Percentiles rank a stretch among this genome's conserved stretches.
These are phyloP conservation scores for Quercus lobata DNA, from an alignment of 331 rosid genomes.

Conservation along the genomic window DNA sequence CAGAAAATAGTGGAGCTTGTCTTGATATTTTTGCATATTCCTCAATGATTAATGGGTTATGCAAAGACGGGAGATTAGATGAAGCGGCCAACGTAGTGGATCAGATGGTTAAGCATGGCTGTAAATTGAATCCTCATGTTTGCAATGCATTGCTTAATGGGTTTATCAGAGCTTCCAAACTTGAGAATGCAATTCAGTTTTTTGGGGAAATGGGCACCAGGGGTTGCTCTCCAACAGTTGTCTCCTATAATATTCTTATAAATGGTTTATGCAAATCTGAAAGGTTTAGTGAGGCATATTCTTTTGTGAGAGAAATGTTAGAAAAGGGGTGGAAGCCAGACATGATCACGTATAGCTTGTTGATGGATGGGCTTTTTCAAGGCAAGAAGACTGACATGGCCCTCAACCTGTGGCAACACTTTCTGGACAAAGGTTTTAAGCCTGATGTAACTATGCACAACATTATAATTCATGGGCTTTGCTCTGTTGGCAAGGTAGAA, in stretches of 20 bases:
- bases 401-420: constrained; percentile 61
- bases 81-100: constrained; percentile 50
- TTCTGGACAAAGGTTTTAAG: constrained; percentile 47
- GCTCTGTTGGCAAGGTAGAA: constrained; percentile 62
- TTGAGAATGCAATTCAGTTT: constrained; percentile 48
- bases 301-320: constrained; percentile 67
- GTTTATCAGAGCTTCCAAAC: constrained; percentile 53
- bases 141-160: constrained; percentile 74
- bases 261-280: constrained; percentile 72
- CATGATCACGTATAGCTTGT: constrained; percentile 62
- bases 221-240: constrained; percentile 59
- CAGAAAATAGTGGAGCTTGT: constrained; percentile 35
- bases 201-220: constrained; percentile 52
- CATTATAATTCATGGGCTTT: constrained; percentile 74
- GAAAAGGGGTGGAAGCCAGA: constrained; percentile 70
- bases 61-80: constrained; percentile 69
- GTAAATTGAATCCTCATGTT: constrained; percentile 48
- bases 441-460: constrained; percentile 71
- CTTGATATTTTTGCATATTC: constrained; percentile 69
- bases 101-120: constrained; percentile 48
- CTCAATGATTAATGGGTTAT: constrained; percentile 54
- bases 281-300: constrained; percentile 58
- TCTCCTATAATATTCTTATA: constrained; percentile 76
- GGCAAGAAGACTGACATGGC: constrained; percentile 55
- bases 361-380: constrained; percentile 71